Base-by-base conservation (phyloP, 1,139 yeast genomes). In the Lodderomyces margitis region DNA sequence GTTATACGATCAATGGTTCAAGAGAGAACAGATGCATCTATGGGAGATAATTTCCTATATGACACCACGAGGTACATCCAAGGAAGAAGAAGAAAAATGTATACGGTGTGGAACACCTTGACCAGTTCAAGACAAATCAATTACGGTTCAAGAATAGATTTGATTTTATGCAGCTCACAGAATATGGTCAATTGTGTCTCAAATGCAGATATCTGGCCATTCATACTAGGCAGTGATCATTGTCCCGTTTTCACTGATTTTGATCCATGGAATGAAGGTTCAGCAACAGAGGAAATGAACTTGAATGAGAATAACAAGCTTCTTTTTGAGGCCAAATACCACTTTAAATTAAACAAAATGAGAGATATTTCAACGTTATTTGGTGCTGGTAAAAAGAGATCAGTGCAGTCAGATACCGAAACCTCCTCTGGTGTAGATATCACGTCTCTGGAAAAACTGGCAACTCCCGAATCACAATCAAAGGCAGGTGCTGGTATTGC, bases 61-160 rank as follows among this genome's bases (percentile, higher is more conserved):
- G 98, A 92, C 56, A 70, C 88, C 0, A 78, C 87, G 0, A 68
- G 98, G 38, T 57, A 61, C 23, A 47, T 59, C 3, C 83, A 82
- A 48, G 83, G 84, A 1, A 63, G 80, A 20, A 66, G 81, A 41
- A 59, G 75, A 57, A 80, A 77, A 21, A 71, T 89, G 78, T 92
- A 86, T 55, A 91, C 98, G 0, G 95, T 92, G 39, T 92, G 98
- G 98, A 91, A 89, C 57, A 84, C 92, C 1, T 61, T 82, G 50
- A 77, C 79, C 35, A 84, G 84, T 47, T 77, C 87, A n/a, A 66
- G 98, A 27, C 89, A 91, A 2, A 70, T 83, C 2, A 92, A 92
- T 57, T 85, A 74, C 59, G 98, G 98, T 0, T 84, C 96, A 2
- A 70, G 98, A 39, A 84, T 92, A 25, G 98, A 92, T 58, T 74